Base-by-base conservation (phyloP, 345 rosid genomes). In the Geranium rotundifolium region DNA sequence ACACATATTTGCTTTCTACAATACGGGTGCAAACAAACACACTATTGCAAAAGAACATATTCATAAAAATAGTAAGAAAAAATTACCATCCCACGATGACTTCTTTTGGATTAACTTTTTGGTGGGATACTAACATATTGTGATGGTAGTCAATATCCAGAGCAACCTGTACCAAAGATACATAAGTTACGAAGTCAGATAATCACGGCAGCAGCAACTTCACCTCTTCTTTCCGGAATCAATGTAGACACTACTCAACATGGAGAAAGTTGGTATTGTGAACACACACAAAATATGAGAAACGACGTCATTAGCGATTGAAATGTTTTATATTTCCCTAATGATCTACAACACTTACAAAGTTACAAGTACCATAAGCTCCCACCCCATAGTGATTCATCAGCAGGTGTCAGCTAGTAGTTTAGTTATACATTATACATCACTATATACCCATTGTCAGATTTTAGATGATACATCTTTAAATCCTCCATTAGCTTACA, bases 81-180 rank as follows among this genome's bases (percentile, higher is more conserved):
- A 77, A 30, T 69, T 86, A 90, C 99, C 99, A 93, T 85, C 97
- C 99, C 49, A 93, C 95, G 67, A 93, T 93, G 30, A 78, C 84
- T 79, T 93, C 97, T 77, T 90, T 91, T 0, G 99, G 97, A 67
- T 93, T 93, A 69, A 93, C 97, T 73, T 90, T 93, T 17, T 78
- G 81, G 66, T 88, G 97, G 18, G 97, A 86, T 55, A 76, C 75
- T 65, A 93, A 72, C 99, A 93, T 90, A 46, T 87, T 93, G 72
- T 86, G 90, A 66, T 93, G 99, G 75, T 90, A 93, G 30, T 90
- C 99, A 10, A 93, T 88, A 78, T 90, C 97, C 80, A 93, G 76
- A 16, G 97, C 97, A 72, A 90, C 97, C 99, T 88, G 77, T 76
- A 76, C 18, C 13, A 29, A 17, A 7, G 30, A 66, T 49, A 14